These are phyloP conservation scores for Ustulina deusta DNA, from an alignment of 2,329 filamentous ascomycete genomes.

Conservation along the genomic window DNA sequence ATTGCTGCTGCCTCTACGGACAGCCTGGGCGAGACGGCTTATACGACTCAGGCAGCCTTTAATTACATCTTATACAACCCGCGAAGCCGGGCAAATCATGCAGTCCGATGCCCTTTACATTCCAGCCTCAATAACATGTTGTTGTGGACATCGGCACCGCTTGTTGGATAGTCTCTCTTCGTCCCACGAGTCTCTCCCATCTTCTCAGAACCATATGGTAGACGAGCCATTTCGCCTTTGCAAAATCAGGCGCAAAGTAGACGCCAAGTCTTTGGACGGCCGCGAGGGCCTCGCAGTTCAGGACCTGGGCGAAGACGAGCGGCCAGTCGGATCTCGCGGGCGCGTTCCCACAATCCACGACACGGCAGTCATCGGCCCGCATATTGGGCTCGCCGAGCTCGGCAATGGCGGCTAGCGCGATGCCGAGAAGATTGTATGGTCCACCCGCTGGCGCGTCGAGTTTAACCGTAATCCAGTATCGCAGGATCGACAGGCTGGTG, in stretches of 20 bases:
- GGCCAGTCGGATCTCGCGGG: conserved; percentile 20
- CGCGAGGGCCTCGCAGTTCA: conserved; percentile 19
- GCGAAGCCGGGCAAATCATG: neutral
- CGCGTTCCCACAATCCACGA: neutral
- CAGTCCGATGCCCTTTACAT: neutral
- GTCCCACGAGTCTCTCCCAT: conserved; percentile 6
- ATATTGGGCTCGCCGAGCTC: conserved; percentile 28
- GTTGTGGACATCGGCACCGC: neutral
- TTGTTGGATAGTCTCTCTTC: neutral
- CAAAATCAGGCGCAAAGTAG: conserved; percentile 20
- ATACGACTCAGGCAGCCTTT: neutral
- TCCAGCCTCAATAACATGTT: neutral
- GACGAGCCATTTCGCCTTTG: conserved; percentile 29
- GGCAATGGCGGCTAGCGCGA: conserved; percentile 30
- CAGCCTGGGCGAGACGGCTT: neutral
- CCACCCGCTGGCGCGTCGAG: conserved; percentile 30
- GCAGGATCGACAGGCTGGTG: conserved; percentile 23
- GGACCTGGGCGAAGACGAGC: conserved; percentile 17
- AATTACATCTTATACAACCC: neutral
- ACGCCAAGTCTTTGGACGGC: neutral
- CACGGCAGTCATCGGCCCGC: neutral
- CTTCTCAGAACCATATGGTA: conserved; percentile 12
- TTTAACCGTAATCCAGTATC: conserved; percentile 26
- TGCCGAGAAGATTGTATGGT: conserved; percentile 28
- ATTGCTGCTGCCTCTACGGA: neutral